phyloP scores from a whole-genome alignment of 2,329 filamentous ascomycete genomes.

The Diaporthe velutina region DNA sequence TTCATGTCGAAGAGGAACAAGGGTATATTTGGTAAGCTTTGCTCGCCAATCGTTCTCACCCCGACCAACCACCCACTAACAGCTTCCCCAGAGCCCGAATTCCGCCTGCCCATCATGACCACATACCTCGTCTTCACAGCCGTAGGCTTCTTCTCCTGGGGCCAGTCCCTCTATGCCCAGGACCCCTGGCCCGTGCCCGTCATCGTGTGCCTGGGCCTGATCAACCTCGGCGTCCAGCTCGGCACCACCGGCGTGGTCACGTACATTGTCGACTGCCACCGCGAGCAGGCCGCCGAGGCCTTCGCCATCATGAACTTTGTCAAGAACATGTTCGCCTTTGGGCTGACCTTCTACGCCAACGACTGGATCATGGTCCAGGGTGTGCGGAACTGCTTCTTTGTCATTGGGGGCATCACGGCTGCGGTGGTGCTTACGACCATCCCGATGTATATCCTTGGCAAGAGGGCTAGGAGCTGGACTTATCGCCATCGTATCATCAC shows the following conservation, averaged over 20 bases:
- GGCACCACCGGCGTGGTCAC: conserved; percentile 53
- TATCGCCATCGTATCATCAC: conserved; percentile 37
- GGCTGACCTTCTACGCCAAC: conserved; percentile 55
- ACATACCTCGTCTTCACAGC: conserved; percentile 51
- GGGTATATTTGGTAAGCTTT: conserved; percentile 49
- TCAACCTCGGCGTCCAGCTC: conserved; percentile 52
- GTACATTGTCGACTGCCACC: conserved; percentile 55
- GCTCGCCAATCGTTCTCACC: background rate
- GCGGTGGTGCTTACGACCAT: conserved; percentile 48
- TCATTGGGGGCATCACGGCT: conserved; percentile 52
- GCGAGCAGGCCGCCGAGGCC: conserved; percentile 52
- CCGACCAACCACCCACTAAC: no score
- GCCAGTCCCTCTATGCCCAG: conserved; percentile 42
- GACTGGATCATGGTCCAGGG: conserved; percentile 54
- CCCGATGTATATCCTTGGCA: conserved; percentile 48
- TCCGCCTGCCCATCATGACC: conserved; percentile 53
- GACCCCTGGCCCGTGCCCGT: conserved; percentile 47
- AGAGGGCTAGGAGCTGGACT: conserved; percentile 42
- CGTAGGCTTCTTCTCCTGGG: conserved; percentile 53
- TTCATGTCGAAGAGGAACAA: conserved; percentile 51
- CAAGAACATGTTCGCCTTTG: conserved; percentile 55
- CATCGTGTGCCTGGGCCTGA: conserved; percentile 51
- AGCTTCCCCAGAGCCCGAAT: conserved; percentile 49
- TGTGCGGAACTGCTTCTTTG: conserved; percentile 52
- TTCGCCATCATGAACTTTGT: conserved; percentile 55